A percentile compares a stretch with the other conserved stretches of the same genome.
phyloP scores from a whole-genome alignment of 768 basidiomycete species.

The Lactarius akahatsu region DNA sequence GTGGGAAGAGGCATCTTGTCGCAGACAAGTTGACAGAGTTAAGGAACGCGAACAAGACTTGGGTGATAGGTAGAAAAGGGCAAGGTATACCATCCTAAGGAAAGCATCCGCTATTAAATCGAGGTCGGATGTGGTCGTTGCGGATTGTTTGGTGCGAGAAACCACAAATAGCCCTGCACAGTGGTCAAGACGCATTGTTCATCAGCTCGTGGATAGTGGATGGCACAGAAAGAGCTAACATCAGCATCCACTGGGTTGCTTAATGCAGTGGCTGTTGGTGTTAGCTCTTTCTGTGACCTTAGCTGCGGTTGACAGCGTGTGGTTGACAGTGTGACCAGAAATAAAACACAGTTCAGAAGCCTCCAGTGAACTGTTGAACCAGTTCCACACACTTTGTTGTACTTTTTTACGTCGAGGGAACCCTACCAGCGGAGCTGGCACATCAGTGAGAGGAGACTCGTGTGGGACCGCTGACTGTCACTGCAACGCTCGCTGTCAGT shows the following conservation, averaged over 20 bases:
- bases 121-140: not conserved
- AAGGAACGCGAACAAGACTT: not conserved
- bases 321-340: not conserved
- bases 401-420: not conserved
- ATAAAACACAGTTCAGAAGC: not conserved
- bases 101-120: not conserved
- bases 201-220: not conserved
- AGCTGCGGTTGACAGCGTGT: not conserved
- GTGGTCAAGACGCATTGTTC: slow-evolving; percentile 2
- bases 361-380: not conserved
- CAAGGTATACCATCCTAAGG: not conserved
- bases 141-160: not conserved
- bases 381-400: not conserved
- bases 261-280: not conserved
- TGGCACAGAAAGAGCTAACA: no score
- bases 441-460: not conserved
- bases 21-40: slow-evolving; percentile 16
- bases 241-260: no score
- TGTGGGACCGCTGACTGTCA: not conserved
- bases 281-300: not conserved
- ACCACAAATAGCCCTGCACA: not conserved
- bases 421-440: not conserved
- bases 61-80: not conserved
- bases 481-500: not conserved
- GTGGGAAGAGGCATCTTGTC: slow-evolving; percentile 20